A percentile compares a stretch with the other conserved stretches of the same genome.
These are phyloP conservation scores for Cryptosporidium xiaoi DNA, from an alignment of 169 alveolate species.

Conservation along the genomic window DNA sequence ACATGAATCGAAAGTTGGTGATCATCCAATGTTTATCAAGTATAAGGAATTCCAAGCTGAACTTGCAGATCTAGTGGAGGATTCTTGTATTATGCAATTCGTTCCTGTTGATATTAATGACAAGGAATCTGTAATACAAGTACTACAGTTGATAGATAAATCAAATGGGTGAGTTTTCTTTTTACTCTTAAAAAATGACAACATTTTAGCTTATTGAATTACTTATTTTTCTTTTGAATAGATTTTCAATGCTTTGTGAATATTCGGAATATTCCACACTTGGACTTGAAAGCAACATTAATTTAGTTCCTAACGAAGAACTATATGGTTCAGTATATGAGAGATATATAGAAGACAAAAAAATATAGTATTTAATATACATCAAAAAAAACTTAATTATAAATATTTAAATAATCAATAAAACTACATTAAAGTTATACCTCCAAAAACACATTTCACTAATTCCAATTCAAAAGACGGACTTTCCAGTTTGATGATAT, in stretches of 20 bases:
- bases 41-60: constrained; percentile 78
- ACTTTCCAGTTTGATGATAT: too few relatives aligned
- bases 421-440: too few relatives aligned
- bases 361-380: not conserved
- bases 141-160: constrained; percentile 83
- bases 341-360: constrained; percentile 32
- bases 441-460: not conserved
- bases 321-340: constrained; percentile 36
- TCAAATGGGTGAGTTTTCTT: constrained; percentile 86
- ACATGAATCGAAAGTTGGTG: constrained; percentile 27
- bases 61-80: constrained; percentile 82
- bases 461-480: not conserved
- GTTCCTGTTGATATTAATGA: constrained; percentile 87
- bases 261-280: constrained; percentile 78
- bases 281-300: constrained; percentile 76
- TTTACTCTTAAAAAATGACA: not conserved
- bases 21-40: constrained; percentile 76
- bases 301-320: constrained; percentile 78
- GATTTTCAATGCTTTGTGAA: constrained; percentile 78
- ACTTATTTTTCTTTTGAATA: constrained; percentile 12
- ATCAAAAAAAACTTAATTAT: not conserved
- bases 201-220: not conserved
- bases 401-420: too few relatives aligned
- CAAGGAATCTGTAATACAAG: constrained; percentile 81
- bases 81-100: constrained; percentile 80